A percentile compares a stretch with the other conserved stretches of the same genome.
Evolutionary conservation across 257 asterid genomes (phyloP).

Genomic region (Nicotiana sylvestris): DNA sequence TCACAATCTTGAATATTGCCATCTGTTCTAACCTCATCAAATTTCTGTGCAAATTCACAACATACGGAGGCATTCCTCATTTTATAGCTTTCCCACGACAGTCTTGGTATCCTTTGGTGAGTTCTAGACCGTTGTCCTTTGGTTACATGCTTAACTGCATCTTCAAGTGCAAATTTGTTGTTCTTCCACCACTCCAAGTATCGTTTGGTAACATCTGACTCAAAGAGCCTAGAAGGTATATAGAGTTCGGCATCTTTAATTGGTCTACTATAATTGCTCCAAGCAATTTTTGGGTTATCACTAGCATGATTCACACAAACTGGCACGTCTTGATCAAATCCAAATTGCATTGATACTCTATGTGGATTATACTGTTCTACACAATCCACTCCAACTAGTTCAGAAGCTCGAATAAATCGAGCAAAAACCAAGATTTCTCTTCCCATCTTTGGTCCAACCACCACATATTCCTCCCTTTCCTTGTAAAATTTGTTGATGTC

Average conservation of each 20-base stretch:
- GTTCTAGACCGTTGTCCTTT: neutral
- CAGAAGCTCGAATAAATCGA: slow-evolving; percentile 17
- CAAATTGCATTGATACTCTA: slow-evolving; percentile 39
- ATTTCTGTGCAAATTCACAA: neutral
- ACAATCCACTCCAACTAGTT: slow-evolving; percentile 29
- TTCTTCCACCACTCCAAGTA: slow-evolving; percentile 36
- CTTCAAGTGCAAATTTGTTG: neutral
- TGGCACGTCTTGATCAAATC: slow-evolving; percentile 37
- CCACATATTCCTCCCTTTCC: slow-evolving; percentile 8
- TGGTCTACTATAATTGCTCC: slow-evolving; percentile 24
- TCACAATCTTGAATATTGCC: neutral
- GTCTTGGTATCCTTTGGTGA: neutral
- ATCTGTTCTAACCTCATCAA: neutral
- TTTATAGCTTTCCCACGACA: neutral
- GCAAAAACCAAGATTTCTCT: slow-evolving; percentile 15
- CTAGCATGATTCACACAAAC: slow-evolving; percentile 1
- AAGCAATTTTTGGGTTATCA: slow-evolving; percentile 18
- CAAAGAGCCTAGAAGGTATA: slow-evolving; percentile 23
- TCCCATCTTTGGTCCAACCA: slow-evolving; percentile 3
- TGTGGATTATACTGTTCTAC: slow-evolving; percentile 32
- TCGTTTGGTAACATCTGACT: slow-evolving; percentile 21
- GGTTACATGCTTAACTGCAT: neutral
- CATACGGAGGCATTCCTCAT: neutral
- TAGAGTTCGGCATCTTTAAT: slow-evolving; percentile 25
- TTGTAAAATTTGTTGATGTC: slow-evolving; percentile 8